A percentile compares a stretch with the other conserved stretches of the same genome.
Evolutionary conservation across 495 filamentous ascomycete genomes (phyloP).

Genomic region (Delitschia confertaspora): DNA sequence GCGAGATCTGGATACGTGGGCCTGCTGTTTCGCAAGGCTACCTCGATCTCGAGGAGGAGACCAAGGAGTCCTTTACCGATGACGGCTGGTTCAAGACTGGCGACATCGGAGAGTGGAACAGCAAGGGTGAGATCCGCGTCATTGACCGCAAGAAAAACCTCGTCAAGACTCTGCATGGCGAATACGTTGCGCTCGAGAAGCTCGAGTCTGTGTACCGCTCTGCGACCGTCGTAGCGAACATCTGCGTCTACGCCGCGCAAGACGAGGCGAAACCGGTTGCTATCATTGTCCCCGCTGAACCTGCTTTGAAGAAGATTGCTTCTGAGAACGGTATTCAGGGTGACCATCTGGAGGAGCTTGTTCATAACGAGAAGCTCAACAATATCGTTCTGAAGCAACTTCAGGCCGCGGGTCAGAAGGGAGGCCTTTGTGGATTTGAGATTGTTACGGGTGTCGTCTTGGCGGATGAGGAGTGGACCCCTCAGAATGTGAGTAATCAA

Average conservation of each 20-base stretch:
- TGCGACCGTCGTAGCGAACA: conserved; percentile 77
- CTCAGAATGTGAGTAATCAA: conserved; percentile 73
- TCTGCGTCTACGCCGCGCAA: conserved; percentile 82
- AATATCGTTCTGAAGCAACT: conserved; percentile 71
- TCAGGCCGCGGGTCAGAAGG: conserved; percentile 61
- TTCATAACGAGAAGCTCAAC: conserved; percentile 76
- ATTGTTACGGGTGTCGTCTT: conserved; percentile 88
- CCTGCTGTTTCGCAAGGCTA: conserved; percentile 64
- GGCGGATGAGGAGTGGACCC: conserved; percentile 95
- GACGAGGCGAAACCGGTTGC: conserved; percentile 80
- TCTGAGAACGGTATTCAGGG: conserved; percentile 61
- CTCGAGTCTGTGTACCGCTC: conserved; percentile 92
- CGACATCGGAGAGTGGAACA: conserved; percentile 86
- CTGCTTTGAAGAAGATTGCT: conserved; percentile 77
- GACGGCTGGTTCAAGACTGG: conserved; percentile 96
- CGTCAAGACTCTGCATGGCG: conserved; percentile 89
- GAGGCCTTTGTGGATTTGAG: conserved; percentile 76
- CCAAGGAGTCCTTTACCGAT: conserved; percentile 57
- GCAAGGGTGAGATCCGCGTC: conserved; percentile 70
- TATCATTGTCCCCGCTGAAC: conserved; percentile 86
- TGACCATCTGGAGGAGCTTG: conserved; percentile 62
- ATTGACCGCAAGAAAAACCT: conserved; percentile 99
- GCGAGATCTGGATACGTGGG: conserved; percentile 89
- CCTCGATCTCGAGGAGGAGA: conserved; percentile 77
- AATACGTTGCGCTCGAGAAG: conserved; percentile 99